Conservation (phyloP, 257 asterid species). For the Ocimum tenuiflorum region DNA sequence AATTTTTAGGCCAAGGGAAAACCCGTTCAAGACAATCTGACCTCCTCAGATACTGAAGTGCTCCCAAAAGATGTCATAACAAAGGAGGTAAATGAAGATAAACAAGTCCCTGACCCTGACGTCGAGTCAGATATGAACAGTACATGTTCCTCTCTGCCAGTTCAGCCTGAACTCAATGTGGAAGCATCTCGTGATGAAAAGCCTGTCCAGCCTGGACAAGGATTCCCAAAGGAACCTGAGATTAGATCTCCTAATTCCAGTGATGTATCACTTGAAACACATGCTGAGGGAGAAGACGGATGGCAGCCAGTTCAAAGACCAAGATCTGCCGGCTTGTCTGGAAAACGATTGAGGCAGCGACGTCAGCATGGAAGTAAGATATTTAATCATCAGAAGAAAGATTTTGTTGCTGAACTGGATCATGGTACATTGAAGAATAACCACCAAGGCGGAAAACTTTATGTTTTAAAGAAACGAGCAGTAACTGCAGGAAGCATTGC, state of each 20-base stretch:
- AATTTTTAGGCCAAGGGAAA: conserved; percentile 64
- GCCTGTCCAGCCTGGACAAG: conserved; percentile 33
- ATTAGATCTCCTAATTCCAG: conserved; percentile 24
- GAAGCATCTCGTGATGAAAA: conserved; percentile 30
- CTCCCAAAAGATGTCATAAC: conserved; percentile 30
- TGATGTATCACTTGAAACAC: conserved; percentile 46
- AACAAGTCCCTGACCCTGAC: conserved; percentile 35
- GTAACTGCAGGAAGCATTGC: conserved; percentile 60
- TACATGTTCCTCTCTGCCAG: conserved; percentile 28
- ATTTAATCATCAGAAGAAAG: conserved; percentile 63
- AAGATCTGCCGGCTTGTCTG: conserved; percentile 65
- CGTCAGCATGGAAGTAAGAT: conserved; percentile 53
- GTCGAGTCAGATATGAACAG: conserved; percentile 26
- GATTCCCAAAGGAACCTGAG: conserved; percentile 33
- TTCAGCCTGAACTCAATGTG: conserved; percentile 35
- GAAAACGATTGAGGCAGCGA: conserved; percentile 69
- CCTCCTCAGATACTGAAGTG: conserved; percentile 44
- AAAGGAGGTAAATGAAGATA: conserved; percentile 45
- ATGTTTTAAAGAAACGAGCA: conserved; percentile 58
- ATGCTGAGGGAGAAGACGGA: conserved; percentile 84
- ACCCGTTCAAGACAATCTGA: conserved; percentile 41
- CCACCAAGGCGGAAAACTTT: conserved; percentile 52
- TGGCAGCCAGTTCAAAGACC: conserved; percentile 97
- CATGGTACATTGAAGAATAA: conserved; percentile 50
- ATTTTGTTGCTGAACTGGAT: conserved; percentile 55